Evolutionary conservation across 2,329 filamentous ascomycete genomes (phyloP), one percentile per base, ranked within the genome.

Genomic region (Aspergillus luchuensis): DNA sequence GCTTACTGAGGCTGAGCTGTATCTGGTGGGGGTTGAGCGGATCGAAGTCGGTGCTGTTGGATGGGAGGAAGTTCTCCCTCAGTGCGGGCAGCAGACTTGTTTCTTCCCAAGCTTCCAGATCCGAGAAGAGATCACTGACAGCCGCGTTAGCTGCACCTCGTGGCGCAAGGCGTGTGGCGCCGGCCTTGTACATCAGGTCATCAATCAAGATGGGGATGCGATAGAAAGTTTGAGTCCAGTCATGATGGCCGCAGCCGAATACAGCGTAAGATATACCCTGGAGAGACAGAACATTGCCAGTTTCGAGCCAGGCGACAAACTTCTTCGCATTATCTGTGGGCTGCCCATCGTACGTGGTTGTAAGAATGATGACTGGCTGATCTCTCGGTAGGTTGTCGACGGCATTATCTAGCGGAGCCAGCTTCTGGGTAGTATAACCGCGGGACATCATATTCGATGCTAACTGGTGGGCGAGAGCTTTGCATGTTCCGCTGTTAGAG

Each of bases 401-500:
- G 0, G 85, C 88, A 0, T 81, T 79, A 68, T 92, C 88, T 28
- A 92, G 75, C 72, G 87, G 91, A 0, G 89, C 89, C 65, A 85
- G 84, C 30, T 33, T 33, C 30, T 33, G 30, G 8, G 10, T 10
- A 10, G 30, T 33, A 33, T 4, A 33, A 4, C 30, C 30, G 10
- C 10, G 10, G 1, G 73, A 71, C 2, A 78, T 67, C 0, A 88
- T 87, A 67, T 86, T 83, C 6, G 81, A 79, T 0, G 87, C 87
- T 8, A 92, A 72, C 23, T 84, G 80, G 62, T 88, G 83, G 0
- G 90, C 87, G 43, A 92, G 80, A 1, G 86, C 81, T 71, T 91
- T 87, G 72, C 90, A 92, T 1, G 90, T 92, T 0, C 90, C 90
- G 2, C 85, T 87, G 69, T 91, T 91, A 13, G 87, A 89, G 2